Conservation (phyloP, 805 yeast genomes). For the Saturnispora besseyi region DNA sequence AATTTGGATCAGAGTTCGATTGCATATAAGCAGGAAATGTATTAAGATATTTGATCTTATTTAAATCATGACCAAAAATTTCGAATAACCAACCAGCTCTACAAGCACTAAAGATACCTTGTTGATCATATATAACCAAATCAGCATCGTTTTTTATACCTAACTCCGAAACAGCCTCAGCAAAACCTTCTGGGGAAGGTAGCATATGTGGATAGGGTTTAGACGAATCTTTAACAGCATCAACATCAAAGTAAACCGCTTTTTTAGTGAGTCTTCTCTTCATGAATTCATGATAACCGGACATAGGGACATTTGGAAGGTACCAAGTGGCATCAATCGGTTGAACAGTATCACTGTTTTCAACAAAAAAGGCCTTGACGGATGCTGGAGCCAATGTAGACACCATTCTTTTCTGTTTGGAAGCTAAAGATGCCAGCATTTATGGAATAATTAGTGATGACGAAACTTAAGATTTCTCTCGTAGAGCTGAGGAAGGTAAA, state of each 20-base stretch:
- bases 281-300: constrained; percentile 50
- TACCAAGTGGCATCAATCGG: constrained; percentile 91
- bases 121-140: constrained; percentile 75
- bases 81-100: constrained; percentile 88
- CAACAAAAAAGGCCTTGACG: constrained; percentile 12
- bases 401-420: constrained; percentile 8
- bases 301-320: constrained; percentile 63
- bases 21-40: constrained; percentile 39
- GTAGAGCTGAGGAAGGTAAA: not conserved
- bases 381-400: constrained; percentile 21
- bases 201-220: constrained; percentile 87
- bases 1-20: constrained; percentile 20
- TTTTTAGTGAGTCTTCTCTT: constrained; percentile 48
- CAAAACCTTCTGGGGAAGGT: constrained; percentile 53
- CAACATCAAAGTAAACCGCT: constrained; percentile 74
- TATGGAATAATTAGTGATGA: not conserved
- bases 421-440: not conserved
- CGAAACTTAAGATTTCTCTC: too few relatives aligned
- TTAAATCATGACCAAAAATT: constrained; percentile 59
- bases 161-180: constrained; percentile 39
- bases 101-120: constrained; percentile 81
- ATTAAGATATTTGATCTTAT: constrained; percentile 56
- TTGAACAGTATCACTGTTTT: constrained; percentile 20
- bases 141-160: constrained; percentile 51
- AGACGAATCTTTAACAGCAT: constrained; percentile 46